phyloP scores from a whole-genome alignment of 139 green algal species.

The Yamagishiella unicocca region DNA sequence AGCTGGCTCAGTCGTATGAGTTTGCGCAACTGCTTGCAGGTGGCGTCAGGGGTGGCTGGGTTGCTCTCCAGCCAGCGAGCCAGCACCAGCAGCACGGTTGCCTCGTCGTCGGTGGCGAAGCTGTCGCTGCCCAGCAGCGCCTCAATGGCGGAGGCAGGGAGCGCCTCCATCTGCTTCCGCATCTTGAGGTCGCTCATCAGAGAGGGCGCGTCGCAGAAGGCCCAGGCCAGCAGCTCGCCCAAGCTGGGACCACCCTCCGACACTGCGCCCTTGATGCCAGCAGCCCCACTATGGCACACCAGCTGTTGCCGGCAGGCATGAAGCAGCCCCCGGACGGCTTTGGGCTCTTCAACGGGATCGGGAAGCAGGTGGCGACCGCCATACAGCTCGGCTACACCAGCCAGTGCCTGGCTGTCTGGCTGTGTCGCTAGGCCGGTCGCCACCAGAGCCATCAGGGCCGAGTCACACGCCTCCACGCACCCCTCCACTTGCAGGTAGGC shows the following conservation, averaged over 20 bases:
- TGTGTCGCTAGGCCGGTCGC: too few species aligned
- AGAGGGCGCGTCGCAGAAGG: constrained; percentile 10
- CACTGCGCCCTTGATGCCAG: not conserved
- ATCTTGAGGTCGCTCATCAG: not conserved
- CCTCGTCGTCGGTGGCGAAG: not conserved
- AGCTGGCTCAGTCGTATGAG: too few species aligned
- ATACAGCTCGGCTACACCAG: not conserved
- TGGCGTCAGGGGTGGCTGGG: too few species aligned
- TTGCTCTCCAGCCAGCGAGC: not conserved
- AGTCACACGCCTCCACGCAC: not conserved
- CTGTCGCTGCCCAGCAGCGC: not conserved
- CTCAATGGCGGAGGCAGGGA: not conserved
- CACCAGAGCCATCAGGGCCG: not conserved
- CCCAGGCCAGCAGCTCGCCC: constrained; percentile 20
- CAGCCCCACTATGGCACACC: not conserved
- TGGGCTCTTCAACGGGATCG: not conserved
- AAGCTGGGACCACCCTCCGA: not conserved
- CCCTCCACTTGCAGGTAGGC: not conserved
- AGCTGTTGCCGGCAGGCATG: not conserved
- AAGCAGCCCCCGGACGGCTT: too few species aligned
- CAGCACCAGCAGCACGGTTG: constrained; percentile 15
- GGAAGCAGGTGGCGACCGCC: not conserved
- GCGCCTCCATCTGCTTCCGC: not conserved
- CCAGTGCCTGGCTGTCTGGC: not conserved
- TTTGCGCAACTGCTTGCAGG: too few species aligned